Base-by-base conservation (phyloP, 2,329 filamentous ascomycete genomes). In the Diaporthe australafricana region DNA sequence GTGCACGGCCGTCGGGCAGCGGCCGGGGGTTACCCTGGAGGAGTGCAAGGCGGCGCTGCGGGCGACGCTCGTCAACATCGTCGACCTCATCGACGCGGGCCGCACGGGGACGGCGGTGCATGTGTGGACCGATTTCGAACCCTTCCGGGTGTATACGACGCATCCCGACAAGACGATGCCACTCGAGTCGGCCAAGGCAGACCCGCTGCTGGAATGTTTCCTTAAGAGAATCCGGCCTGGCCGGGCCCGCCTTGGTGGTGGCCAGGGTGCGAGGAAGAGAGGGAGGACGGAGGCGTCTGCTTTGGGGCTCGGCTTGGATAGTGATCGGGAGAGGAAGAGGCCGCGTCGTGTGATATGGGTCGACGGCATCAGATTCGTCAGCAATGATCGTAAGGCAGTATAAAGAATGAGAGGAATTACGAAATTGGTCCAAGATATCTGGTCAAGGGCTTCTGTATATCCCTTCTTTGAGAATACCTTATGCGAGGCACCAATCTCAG, bases 41-140 rank as follows among this genome's bases (percentile, higher is more conserved):
- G 74, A 77, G 32, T 80, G 78, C 74, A 78, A 77, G 68, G 60
- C 38, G 20, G 8, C 60, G 2, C 66, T 80, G 27, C 79, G 77
- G 74, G 76, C 35, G 30, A 78, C 73, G 45, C 75, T 78, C 0
- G 78, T 80, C 71, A 80, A 81, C 57, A 80, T 81, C 45, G 73
- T 80, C 0, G 78, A 80, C 62, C 72, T 80, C 47, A 79, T 81
- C 38, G 77, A 81, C 57, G 72, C 78, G 17, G 75, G 75, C 42
- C 76, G 78, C 25, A 80, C 74, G 20, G 27, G 55, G 22, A 74
- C 72, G 38, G 52, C 70, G 52, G 76, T 80, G 42, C 53, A 75
- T 40, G 75, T 80, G 30, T 81, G 77, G 78, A 17, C 74, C 1
- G 70, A 79, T 53, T 80, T 80, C 50, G 71, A 74, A 11, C 74